phyloP scores from a whole-genome alignment of 139 green algal genomes.

The Chlamydomonas sp. region DNA sequence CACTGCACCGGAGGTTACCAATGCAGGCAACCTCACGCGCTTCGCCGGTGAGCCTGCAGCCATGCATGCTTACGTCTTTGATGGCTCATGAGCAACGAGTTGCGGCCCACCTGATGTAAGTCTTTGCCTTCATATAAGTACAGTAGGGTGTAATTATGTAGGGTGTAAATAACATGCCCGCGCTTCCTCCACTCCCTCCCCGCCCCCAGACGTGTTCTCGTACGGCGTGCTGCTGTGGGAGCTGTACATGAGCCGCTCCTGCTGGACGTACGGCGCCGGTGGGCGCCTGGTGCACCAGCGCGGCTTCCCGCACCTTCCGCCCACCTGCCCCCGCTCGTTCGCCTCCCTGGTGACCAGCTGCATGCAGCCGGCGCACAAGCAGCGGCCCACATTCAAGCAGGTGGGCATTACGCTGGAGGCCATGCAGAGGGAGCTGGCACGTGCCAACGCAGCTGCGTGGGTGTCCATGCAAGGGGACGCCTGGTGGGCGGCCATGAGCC shows the following conservation, averaged over 20 bases:
- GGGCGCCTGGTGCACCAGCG: constrained; percentile 1
- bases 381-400: constrained; percentile 40
- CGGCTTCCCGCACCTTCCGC: constrained; percentile 38
- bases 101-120: not conserved
- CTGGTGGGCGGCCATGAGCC: not conserved
- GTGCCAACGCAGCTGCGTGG: not conserved
- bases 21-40: constrained; percentile 35
- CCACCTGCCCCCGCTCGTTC: constrained; percentile 7
- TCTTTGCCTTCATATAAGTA: too few relatives aligned
- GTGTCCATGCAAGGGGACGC: not conserved
- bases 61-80: too few relatives aligned
- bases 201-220: constrained; percentile 44
- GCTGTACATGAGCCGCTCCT: constrained; percentile 36
- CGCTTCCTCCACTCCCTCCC: too few relatives aligned
- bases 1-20: constrained; percentile 37
- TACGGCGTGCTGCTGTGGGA: constrained; percentile 48
- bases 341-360: constrained; percentile 5
- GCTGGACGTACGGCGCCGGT: not conserved
- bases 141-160: too few relatives aligned
- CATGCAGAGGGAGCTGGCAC: constrained; percentile 2
- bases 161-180: too few relatives aligned
- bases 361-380: constrained; percentile 31
- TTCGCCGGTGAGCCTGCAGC: constrained; percentile 1
- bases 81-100: not conserved
- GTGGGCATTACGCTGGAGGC: constrained; percentile 7